phyloP scores from a whole-genome alignment of 140 eudicot genomes.

The Anethum foeniculum region DNA sequence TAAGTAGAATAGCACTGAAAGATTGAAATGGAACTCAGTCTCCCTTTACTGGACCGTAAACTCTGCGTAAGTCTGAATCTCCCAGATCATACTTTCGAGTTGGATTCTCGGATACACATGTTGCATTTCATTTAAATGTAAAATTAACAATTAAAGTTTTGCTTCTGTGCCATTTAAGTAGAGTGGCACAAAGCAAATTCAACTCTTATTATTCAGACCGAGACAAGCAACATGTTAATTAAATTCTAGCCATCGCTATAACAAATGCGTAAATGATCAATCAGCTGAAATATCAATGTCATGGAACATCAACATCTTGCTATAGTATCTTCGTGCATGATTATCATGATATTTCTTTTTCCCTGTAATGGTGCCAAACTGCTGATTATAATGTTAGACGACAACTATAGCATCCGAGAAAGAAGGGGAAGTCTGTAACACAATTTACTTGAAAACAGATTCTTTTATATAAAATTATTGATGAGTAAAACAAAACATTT shows the following conservation, averaged over 20 bases:
- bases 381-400: not conserved
- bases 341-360: not conserved
- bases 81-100: not conserved
- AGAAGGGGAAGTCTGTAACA: not conserved
- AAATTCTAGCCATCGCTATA: not conserved
- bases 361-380: not conserved
- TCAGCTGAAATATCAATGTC: not conserved
- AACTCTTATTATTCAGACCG: not conserved
- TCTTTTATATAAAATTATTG: not conserved
- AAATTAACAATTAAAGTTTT: not conserved
- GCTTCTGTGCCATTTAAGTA: not conserved
- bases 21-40: too few species aligned
- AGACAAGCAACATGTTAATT: not conserved
- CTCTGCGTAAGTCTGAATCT: not conserved
- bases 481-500: not conserved
- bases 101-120: not conserved
- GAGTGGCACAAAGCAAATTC: not conserved
- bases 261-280: not conserved
- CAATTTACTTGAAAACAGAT: not conserved
- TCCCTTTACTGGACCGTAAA: not conserved
- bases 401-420: not conserved
- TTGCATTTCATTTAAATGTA: too few species aligned
- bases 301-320: conserved; percentile 10
- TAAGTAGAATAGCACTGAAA: too few species aligned
- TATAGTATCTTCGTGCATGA: not conserved